Conservation (phyloP, 2,329 filamentous ascomycete genomes). For the Diaporthe helianthi region DNA sequence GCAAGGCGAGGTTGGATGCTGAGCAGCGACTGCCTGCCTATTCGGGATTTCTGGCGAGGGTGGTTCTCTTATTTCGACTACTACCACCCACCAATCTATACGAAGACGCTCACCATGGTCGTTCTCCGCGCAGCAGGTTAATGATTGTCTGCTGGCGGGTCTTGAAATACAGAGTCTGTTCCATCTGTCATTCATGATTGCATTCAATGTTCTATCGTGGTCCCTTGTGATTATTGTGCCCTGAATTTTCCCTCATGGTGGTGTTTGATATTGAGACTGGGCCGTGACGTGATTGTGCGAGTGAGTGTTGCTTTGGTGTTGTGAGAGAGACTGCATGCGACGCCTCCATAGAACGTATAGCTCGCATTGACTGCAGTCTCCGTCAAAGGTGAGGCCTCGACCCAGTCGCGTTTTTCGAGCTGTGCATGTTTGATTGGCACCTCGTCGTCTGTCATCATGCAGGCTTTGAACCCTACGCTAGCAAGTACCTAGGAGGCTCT, state of each 20-base stretch:
- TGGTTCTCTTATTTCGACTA: too few species aligned
- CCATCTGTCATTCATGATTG: neutral
- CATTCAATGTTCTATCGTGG: too few species aligned
- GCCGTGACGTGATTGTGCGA: neutral
- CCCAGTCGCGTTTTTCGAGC: neutral
- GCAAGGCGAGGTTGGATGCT: neutral
- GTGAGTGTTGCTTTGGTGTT: neutral
- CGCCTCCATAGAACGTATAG: neutral
- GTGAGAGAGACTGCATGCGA: neutral
- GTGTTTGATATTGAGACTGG: neutral
- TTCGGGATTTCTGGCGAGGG: neutral
- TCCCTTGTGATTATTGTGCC: neutral
- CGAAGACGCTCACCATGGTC: neutral
- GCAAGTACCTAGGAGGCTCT: neutral
- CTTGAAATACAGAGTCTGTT: constrained; percentile 16
- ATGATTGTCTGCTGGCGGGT: neutral
- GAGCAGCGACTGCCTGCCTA: neutral
- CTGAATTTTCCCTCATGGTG: neutral
- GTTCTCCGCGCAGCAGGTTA: neutral
- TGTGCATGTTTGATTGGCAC: neutral
- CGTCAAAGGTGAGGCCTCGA: neutral
- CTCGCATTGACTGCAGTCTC: too few species aligned
- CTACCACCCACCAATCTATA: neutral
- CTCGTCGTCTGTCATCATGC: neutral
- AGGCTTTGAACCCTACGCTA: constrained; percentile 15